These are phyloP conservation scores for Fusarium tuaranense DNA, from an alignment of 2,329 filamentous ascomycete species.

Conservation along the genomic window DNA sequence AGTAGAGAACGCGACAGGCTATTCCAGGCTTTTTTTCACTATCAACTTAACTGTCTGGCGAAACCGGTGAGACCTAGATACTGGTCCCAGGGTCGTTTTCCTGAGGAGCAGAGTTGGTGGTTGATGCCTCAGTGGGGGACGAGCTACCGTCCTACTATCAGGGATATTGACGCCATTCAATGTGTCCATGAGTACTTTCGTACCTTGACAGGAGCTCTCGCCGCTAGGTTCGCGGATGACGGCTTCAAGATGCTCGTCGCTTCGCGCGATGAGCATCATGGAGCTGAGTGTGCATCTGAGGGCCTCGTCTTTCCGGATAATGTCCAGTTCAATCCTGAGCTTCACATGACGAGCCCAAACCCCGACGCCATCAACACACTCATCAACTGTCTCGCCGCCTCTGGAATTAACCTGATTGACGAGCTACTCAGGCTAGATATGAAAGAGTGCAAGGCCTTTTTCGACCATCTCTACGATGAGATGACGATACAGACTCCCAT, in stretches of 20 bases:
- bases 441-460: background rate
- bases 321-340: constrained; percentile 12
- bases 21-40: constrained; percentile 3
- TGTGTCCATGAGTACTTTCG: constrained; percentile 25
- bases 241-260: background rate
- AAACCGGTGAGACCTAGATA: background rate
- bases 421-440: background rate
- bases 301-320: constrained; percentile 11
- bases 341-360: background rate
- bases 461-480: constrained; percentile 3
- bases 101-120: background rate
- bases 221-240: background rate
- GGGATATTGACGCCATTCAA: constrained; percentile 4
- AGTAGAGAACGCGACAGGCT: background rate
- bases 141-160: background rate
- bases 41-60: constrained; percentile 6
- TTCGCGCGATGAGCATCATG: background rate
- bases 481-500: background rate
- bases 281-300: too few relatives aligned
- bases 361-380: background rate
- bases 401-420: background rate
- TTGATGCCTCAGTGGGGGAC: background rate
- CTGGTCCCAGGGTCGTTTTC: background rate
- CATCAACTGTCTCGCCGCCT: constrained; percentile 13
- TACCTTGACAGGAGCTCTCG: constrained; percentile 10